A percentile compares a stretch with the other conserved stretches of the same genome.
phyloP scores from a whole-genome alignment of 1,139 yeast species.

The Debaryomycetaceae sp. region DNA sequence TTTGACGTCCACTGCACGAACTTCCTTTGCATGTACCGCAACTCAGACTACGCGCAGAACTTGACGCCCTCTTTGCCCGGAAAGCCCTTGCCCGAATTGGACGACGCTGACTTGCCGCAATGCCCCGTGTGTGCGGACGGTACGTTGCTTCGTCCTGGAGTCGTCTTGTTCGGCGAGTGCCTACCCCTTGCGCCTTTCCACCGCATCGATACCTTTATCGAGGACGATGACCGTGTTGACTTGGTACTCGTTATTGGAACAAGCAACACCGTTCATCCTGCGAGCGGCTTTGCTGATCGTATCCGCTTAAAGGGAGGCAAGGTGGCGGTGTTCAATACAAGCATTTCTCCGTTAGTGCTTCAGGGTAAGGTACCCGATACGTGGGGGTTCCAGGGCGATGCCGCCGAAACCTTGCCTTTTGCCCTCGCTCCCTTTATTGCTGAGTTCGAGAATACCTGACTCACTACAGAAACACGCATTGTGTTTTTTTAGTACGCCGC shows the following conservation, averaged over 20 bases:
- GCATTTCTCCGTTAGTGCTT: slow-evolving; percentile 34
- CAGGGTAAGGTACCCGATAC: slow-evolving; percentile 28
- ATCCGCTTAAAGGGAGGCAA: slow-evolving; percentile 65
- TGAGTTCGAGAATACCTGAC: background rate
- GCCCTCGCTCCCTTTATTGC: slow-evolving; percentile 47
- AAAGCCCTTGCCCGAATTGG: slow-evolving; percentile 35
- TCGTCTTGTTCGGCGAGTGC: slow-evolving; percentile 89
- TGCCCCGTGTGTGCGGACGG: slow-evolving; percentile 64
- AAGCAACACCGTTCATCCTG: slow-evolving; percentile 81
- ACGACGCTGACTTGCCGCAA: slow-evolving; percentile 48
- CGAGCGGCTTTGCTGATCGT: slow-evolving; percentile 79
- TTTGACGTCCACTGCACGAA: slow-evolving; percentile 67
- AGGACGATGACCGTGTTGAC: slow-evolving; percentile 44
- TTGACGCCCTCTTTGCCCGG: slow-evolving; percentile 45
- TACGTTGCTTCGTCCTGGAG: slow-evolving; percentile 65
- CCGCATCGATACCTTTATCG: slow-evolving; percentile 62
- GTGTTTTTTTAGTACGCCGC: too few species aligned
- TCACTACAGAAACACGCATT: background rate
- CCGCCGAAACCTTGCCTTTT: slow-evolving; percentile 56
- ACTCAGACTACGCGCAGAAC: slow-evolving; percentile 46
- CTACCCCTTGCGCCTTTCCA: slow-evolving; percentile 54
- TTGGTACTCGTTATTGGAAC: slow-evolving; percentile 77
- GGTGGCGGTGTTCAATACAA: slow-evolving; percentile 76
- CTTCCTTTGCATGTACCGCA: slow-evolving; percentile 50
- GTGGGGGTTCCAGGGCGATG: slow-evolving; percentile 80